Base-by-base conservation (phyloP, 306 rosid genomes). In the Prunus padus region DNA sequence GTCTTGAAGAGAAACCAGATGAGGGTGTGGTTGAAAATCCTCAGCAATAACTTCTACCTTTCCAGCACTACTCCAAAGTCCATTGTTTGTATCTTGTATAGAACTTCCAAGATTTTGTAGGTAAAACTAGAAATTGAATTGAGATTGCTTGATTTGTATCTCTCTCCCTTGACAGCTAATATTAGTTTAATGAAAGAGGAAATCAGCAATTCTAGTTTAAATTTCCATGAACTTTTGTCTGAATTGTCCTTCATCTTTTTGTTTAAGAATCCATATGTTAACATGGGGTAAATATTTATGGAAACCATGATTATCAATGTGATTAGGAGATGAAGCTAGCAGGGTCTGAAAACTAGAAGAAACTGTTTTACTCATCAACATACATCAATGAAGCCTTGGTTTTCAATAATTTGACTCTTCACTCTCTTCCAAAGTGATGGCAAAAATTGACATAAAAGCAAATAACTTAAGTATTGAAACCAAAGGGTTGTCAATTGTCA, bases 1-100 rank as follows among this genome's bases (percentile, higher is more conserved):
- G 82, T 44, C 65, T 72, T 42, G 73, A 72, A 59, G 86, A 70
- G 75, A 69, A 46, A 56, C 71, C 45, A 26, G 79, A 73, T 28
- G 72, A 68, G 65, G n/a, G 67, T 18, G 64, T 13, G 11, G 77
- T 64, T 64, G 77, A 75, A 78, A 63, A 63, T 74, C 65, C 70
- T 30, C 28, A 13, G 67, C 28, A 30, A 69, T 55, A 74, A 73
- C 69, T 59, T 11, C 42, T 61, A 25, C 15, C 18, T 37, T 37
- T 6, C 42, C 42, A 37, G 42, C 42, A 31, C 18, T 19, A 13
- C 54, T n/a, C 44, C 65, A 6, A 31, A 20, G 22, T 52, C 60
- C 40, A 31, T 46, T 65, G 45, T 55, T 65, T 11, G 31, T 69
- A 15, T 73, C 20, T 44, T 69, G 54, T 45, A 45, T 61, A 33